Conservation (phyloP, 2,329 filamentous ascomycete genomes). For the Pseudogymnoascus sp. region DNA sequence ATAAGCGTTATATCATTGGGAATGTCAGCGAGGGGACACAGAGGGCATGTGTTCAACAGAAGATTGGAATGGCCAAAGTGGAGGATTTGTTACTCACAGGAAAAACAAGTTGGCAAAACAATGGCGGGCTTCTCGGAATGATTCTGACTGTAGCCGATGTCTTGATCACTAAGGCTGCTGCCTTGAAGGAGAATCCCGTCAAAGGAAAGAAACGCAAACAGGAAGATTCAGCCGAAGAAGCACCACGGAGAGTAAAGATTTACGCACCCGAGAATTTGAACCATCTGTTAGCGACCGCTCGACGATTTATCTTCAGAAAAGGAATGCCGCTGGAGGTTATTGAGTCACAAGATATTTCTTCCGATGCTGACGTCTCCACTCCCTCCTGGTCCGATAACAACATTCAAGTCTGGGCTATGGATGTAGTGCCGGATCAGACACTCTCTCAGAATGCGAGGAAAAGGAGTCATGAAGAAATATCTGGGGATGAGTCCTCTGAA, state of each 20-base stretch:
- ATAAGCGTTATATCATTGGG: slow-evolving; percentile 78
- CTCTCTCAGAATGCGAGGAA: slow-evolving; percentile 32
- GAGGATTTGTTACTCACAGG: slow-evolving; percentile 80
- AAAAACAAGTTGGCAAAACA: slow-evolving; percentile 62
- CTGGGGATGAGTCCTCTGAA: slow-evolving; percentile 13
- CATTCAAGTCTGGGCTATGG: slow-evolving; percentile 78
- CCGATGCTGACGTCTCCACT: not conserved
- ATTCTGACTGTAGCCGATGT: slow-evolving; percentile 75
- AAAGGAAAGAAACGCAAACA: slow-evolving; percentile 28
- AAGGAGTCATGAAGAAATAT: slow-evolving; percentile 42
- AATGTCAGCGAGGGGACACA: slow-evolving; percentile 78
- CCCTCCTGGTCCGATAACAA: slow-evolving; percentile 70
- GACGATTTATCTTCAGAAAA: slow-evolving; percentile 79
- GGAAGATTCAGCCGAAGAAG: slow-evolving; percentile 18
- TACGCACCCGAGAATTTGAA: slow-evolving; percentile 75
- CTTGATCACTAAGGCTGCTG: slow-evolving; percentile 38
- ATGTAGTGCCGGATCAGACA: slow-evolving; percentile 34
- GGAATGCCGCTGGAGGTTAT: slow-evolving; percentile 63
- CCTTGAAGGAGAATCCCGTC: slow-evolving; percentile 32
- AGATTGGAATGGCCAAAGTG: slow-evolving; percentile 54
- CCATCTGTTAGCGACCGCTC: slow-evolving; percentile 71
- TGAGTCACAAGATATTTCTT: slow-evolving; percentile 47
- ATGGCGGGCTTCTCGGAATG: slow-evolving; percentile 77
- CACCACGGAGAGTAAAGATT: slow-evolving; percentile 46
- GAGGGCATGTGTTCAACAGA: slow-evolving; percentile 54